Evolutionary conservation across 2,329 filamentous ascomycete genomes (phyloP).

Genomic region (Grosmannia clavigera): DNA sequence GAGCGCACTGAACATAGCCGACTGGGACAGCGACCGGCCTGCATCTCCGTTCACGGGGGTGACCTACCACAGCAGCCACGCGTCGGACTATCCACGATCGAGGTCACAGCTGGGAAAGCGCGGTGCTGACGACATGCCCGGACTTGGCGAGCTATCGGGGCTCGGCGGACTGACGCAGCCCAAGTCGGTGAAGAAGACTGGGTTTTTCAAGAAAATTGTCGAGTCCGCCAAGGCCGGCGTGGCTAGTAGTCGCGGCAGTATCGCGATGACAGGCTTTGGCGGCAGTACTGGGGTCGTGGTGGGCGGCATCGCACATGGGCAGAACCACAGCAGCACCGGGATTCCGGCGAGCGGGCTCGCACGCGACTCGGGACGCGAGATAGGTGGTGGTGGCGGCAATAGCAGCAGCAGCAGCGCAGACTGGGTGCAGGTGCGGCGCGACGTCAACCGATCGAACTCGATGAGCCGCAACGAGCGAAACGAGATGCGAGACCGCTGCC

Average conservation of each 20-base stretch:
- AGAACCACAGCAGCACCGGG: conserved; percentile 20
- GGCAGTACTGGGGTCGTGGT: conserved; percentile 9
- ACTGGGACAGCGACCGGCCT: conserved; percentile 41
- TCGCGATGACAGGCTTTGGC: conserved; percentile 45
- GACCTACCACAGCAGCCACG: conserved; percentile 87
- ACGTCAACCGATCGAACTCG: conserved; percentile 91
- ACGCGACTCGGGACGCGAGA: conserved; percentile 13
- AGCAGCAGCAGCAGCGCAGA: conserved; percentile 42
- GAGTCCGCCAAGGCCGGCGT: conserved; percentile 91
- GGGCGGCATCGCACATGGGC: conserved; percentile 28
- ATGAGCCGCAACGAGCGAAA: conserved; percentile 76
- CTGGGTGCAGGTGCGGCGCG: conserved; percentile 95
- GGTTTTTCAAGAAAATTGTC: conserved; percentile 87
- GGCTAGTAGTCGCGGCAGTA: conserved; percentile 75
- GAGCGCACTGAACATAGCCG: conserved; percentile 52
- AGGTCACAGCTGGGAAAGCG: conserved; percentile 55
- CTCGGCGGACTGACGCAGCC: conserved; percentile 70
- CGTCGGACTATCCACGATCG: conserved; percentile 39
- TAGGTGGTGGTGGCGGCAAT: neutral
- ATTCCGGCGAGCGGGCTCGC: conserved; percentile 10
- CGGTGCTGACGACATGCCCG: conserved; percentile 33
- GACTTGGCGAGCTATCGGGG: conserved; percentile 38
- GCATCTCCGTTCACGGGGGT: conserved; percentile 61
- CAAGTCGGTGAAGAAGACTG: conserved; percentile 51
- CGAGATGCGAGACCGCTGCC: conserved; percentile 77